Conservation (phyloP, 768 basidiomycete genomes). For the Boletus rex-veris region DNA sequence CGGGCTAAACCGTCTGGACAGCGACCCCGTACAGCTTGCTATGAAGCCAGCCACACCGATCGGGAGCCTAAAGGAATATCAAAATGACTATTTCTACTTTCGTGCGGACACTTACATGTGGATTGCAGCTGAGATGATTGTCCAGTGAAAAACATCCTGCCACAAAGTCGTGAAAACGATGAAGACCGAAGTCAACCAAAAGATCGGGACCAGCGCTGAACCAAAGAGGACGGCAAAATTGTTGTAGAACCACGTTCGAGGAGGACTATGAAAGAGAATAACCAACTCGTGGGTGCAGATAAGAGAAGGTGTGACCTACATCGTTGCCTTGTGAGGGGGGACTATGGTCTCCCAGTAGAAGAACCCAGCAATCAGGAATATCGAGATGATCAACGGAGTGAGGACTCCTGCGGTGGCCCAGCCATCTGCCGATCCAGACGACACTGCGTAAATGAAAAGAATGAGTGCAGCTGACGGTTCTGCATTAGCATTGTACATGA, state of each 20-base stretch:
- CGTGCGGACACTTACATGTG: conserved; percentile 34
- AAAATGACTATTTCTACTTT: background rate
- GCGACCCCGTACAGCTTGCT: conserved; percentile 36
- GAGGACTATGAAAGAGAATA: conserved; percentile 30
- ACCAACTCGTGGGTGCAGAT: background rate
- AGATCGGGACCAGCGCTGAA: conserved; percentile 36
- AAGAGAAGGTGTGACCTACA: conserved; percentile 29
- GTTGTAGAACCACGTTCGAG: conserved; percentile 39
- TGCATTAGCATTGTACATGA: background rate
- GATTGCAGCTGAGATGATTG: conserved; percentile 35
- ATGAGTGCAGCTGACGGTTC: conserved; percentile 32
- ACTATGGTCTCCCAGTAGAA: conserved; percentile 48
- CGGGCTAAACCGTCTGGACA: conserved; percentile 35
- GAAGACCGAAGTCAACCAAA: conserved; percentile 40
- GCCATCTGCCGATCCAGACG: conserved; percentile 45
- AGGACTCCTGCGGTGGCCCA: conserved; percentile 48
- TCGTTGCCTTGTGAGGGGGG: conserved; percentile 38
- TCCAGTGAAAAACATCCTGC: conserved; percentile 42
- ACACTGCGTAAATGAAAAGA: conserved; percentile 42
- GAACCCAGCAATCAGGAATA: conserved; percentile 40
- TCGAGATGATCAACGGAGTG: conserved; percentile 43
- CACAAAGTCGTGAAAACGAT: conserved; percentile 36
- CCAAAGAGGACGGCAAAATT: conserved; percentile 41
- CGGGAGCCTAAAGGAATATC: conserved; percentile 33
- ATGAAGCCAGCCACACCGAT: conserved; percentile 39